phyloP scores from a whole-genome alignment of 2,329 filamentous ascomycete species.

The Thyridium curvatum region DNA sequence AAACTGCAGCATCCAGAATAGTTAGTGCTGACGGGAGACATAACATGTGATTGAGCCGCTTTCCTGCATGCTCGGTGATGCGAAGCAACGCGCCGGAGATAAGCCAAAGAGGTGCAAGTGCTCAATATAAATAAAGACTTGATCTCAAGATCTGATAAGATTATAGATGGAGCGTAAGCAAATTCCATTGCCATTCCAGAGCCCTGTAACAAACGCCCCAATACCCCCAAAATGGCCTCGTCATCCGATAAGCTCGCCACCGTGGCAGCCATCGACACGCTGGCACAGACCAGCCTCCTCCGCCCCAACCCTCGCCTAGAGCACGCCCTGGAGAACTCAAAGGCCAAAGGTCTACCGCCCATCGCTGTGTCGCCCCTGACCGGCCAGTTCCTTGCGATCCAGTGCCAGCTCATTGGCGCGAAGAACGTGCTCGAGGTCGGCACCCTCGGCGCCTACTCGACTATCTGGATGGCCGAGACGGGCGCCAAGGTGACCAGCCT shows the following conservation, averaged over 20 bases:
- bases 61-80: no score
- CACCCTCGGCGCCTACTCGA: conserved; percentile 46
- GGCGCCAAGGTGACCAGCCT: conserved; percentile 40
- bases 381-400: conserved; percentile 31
- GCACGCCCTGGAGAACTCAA: conserved; percentile 22
- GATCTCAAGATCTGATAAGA: no score
- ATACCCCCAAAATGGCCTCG: no score
- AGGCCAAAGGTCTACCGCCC: conserved; percentile 23
- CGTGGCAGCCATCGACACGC: conserved; percentile 5
- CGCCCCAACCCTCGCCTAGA: conserved; percentile 16
- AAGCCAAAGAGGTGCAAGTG: no score
- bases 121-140: no score
- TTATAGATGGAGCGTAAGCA: no score
- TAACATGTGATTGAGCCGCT: no score
- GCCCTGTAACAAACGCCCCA: no score
- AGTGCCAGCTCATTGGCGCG: conserved; percentile 25
- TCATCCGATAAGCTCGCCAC: background rate
- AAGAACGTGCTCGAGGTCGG: conserved; percentile 45
- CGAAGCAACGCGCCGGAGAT: no score
- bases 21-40: no score
- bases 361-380: conserved; percentile 27
- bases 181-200: no score
- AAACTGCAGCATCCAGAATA: no score
- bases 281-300: conserved; percentile 9
- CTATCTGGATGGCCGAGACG: conserved; percentile 42